Evolutionary conservation across 495 filamentous ascomycete species (phyloP).

Genomic region (Aspergillus avenaceus): DNA sequence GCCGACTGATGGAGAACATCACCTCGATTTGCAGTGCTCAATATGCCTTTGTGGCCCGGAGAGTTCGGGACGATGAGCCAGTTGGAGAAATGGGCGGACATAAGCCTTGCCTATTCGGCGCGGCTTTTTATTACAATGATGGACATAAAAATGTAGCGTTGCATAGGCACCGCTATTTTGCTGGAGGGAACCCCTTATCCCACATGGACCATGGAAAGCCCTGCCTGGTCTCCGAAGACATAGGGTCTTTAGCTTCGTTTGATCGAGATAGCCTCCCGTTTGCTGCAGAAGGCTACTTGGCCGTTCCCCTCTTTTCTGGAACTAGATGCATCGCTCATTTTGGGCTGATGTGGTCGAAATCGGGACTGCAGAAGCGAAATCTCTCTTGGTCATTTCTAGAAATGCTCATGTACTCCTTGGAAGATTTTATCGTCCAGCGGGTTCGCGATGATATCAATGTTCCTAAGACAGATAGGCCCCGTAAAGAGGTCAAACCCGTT

Average conservation of each 20-base stretch:
- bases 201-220: conserved; percentile 74
- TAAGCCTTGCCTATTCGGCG: conserved; percentile 59
- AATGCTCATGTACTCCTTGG: conserved; percentile 70
- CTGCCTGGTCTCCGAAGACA: conserved; percentile 62
- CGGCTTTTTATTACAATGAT: conserved; percentile 68
- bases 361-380: conserved; percentile 52
- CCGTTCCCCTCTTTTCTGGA: conserved; percentile 66
- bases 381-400: conserved; percentile 70
- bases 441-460: conserved; percentile 49
- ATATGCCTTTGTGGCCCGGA: conserved; percentile 67
- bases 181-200: conserved; percentile 59
- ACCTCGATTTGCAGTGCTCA: conserved; percentile 62
- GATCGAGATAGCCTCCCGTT: conserved; percentile 60
- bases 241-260: conserved; percentile 54
- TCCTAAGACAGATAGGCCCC: conserved; percentile 18
- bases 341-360: conserved; percentile 68
- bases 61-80: conserved; percentile 56
- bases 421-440: conserved; percentile 63
- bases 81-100: conserved; percentile 32
- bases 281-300: conserved; percentile 64
- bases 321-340: conserved; percentile 72
- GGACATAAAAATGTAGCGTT: conserved; percentile 50
- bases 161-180: conserved; percentile 60
- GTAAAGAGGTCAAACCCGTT: conserved; percentile 15
- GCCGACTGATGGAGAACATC: conserved; percentile 61